Percentiles rank a stretch among this genome's conserved stretches.
Evolutionary conservation across 1,284 basidiomycete species (phyloP).

Genomic region (Puccinia horiana): DNA sequence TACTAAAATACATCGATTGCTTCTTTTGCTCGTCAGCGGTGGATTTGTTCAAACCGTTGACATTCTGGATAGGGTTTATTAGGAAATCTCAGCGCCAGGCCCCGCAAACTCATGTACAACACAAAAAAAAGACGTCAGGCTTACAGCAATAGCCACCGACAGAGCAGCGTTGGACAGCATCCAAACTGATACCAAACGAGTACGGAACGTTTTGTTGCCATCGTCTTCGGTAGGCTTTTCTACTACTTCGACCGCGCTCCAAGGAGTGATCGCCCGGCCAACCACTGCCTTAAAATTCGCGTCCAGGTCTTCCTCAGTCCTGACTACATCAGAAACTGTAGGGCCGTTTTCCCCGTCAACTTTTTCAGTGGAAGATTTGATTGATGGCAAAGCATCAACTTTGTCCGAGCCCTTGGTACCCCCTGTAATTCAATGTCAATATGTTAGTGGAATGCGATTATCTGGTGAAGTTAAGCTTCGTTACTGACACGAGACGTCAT

Average conservation of each 20-base stretch:
- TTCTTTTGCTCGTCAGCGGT: conserved; percentile 41
- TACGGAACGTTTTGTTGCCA: conserved; percentile 59
- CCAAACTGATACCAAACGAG: conserved; percentile 58
- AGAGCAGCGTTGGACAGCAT: conserved; percentile 47
- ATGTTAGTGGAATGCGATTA: neutral
- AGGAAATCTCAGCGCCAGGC: neutral
- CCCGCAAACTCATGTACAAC: neutral
- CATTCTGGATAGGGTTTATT: conserved; percentile 29
- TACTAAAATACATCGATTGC: conserved; percentile 49
- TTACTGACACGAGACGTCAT: conserved; percentile 63
- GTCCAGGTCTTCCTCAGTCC: conserved; percentile 79
- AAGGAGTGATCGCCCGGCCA: conserved; percentile 81
- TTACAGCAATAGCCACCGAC: conserved; percentile 46
- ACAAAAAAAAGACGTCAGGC: neutral
- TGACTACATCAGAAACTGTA: conserved; percentile 66
- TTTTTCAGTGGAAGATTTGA: conserved; percentile 73
- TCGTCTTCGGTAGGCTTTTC: conserved; percentile 55
- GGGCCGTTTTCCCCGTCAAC: conserved; percentile 67
- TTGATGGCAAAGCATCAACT: conserved; percentile 86
- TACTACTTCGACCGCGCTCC: conserved; percentile 68
- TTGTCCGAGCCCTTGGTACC: conserved; percentile 96
- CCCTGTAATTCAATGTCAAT: conserved; percentile 59
- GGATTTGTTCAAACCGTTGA: conserved; percentile 47
- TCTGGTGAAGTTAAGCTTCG: too few relatives aligned
- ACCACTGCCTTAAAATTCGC: conserved; percentile 92